Percentiles rank a stretch among this genome's conserved stretches.
Conservation (phyloP, 768 basidiomycete species). For the Xanthoconium stramineum region DNA sequence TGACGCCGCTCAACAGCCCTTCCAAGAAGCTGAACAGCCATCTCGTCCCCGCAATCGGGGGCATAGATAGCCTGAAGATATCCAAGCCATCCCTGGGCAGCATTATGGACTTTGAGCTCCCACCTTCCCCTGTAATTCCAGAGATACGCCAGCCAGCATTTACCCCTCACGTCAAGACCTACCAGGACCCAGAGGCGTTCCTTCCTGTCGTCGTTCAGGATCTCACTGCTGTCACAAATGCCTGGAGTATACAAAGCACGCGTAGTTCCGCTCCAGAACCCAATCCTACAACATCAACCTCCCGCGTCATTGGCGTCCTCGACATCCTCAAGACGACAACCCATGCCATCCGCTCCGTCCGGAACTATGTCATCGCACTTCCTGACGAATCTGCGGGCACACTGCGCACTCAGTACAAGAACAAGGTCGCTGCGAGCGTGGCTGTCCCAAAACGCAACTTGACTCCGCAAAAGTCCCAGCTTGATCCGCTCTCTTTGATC, state of each 20-base stretch:
- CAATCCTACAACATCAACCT: conserved; percentile 6
- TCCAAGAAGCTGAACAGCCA: conserved; percentile 54
- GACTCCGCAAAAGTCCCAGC: conserved; percentile 33
- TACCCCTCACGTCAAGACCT: conserved; percentile 57
- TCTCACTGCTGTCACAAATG: conserved; percentile 56
- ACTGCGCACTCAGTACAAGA: conserved; percentile 56
- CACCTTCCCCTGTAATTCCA: conserved; percentile 64
- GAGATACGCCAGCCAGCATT: conserved; percentile 41
- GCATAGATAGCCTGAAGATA: conserved; percentile 42
- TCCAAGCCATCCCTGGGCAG: conserved; percentile 40
- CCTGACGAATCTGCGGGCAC: conserved; percentile 69
- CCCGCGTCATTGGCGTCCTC: conserved; percentile 55
- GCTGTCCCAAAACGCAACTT: conserved; percentile 35
- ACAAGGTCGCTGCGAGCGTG: conserved; percentile 38
- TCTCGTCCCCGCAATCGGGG: conserved; percentile 76
- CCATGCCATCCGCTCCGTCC: conserved; percentile 72
- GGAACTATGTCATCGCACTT: conserved; percentile 79
- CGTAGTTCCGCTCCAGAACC: conserved; percentile 13
- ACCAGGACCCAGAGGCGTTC: conserved; percentile 74
- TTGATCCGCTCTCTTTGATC: conserved; percentile 66
- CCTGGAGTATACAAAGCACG: conserved; percentile 51
- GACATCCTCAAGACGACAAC: conserved; percentile 75
- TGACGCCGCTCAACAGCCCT: conserved; percentile 29
- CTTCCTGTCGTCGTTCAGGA: conserved; percentile 78
- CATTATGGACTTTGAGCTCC: conserved; percentile 56